Evolutionary conservation across 805 yeast species (phyloP).

Genomic region (Lachancea waltii): DNA sequence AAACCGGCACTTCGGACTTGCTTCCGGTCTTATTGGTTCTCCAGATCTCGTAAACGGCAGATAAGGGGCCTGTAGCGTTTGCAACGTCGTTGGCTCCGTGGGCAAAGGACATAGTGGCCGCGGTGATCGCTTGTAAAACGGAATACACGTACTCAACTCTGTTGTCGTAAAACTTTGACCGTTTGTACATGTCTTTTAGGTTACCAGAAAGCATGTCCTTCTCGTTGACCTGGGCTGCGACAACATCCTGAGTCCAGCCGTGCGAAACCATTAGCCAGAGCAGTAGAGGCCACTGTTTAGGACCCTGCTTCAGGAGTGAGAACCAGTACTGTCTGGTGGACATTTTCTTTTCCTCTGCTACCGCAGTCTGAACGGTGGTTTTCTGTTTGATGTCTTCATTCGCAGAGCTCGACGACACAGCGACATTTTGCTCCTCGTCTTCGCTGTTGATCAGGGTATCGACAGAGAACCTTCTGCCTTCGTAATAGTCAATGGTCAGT

Average conservation of each 20-base stretch:
- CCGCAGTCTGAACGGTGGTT: conserved; percentile 9
- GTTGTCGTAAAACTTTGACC: conserved; percentile 63
- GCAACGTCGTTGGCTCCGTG: conserved; percentile 79
- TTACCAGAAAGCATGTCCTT: conserved; percentile 40
- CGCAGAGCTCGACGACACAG: conserved; percentile 12
- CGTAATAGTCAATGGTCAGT: conserved; percentile 57
- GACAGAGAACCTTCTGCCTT: conserved; percentile 43
- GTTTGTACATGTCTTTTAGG: conserved; percentile 45
- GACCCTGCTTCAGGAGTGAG: conserved; percentile 39
- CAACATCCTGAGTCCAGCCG: conserved; percentile 62
- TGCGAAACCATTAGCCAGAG: conserved; percentile 45
- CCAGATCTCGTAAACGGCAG: conserved; percentile 63
- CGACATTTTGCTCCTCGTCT: conserved; percentile 6
- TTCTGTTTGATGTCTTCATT: conserved; percentile 12
- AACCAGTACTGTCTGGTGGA: conserved; percentile 36
- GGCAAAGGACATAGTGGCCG: conserved; percentile 74
- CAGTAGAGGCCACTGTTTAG: conserved; percentile 49
- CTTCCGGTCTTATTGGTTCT: conserved; percentile 37
- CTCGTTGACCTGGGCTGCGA: conserved; percentile 39
- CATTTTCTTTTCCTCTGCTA: conserved; percentile 17
- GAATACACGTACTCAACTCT: conserved; percentile 64
- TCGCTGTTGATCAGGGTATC: conserved; percentile 18
- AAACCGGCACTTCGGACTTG: conserved; percentile 57
- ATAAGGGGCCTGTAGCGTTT: conserved; percentile 70
- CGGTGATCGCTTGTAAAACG: conserved; percentile 63